Percentiles rank a stretch among this genome's conserved stretches.
phyloP scores from a whole-genome alignment of 306 rosid species.

The Crataegus laevigata region DNA sequence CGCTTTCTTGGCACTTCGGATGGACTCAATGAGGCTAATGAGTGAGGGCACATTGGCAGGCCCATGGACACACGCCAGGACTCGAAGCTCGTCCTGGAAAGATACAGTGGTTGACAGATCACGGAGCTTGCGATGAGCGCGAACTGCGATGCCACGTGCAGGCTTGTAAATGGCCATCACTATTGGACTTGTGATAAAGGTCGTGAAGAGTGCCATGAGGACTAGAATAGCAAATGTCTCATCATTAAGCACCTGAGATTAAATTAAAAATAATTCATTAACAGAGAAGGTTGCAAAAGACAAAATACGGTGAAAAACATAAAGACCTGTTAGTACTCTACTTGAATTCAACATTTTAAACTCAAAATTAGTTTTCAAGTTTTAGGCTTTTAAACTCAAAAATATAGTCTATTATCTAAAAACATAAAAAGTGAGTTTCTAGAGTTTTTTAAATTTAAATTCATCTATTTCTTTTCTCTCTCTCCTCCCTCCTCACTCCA shows the following conservation, averaged over 20 bases:
- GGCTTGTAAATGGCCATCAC: slow-evolving; percentile 75
- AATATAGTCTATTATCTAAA: no score
- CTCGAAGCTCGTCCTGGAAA: slow-evolving; percentile 30
- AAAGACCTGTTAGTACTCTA: no score
- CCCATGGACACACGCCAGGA: slow-evolving; percentile 70
- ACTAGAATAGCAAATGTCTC: slow-evolving; percentile 82
- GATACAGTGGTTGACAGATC: slow-evolving; percentile 25
- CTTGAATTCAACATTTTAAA: no score
- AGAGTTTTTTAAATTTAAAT: no score
- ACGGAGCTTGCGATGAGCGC: slow-evolving; percentile 37
- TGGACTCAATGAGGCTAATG: slow-evolving; percentile 47
- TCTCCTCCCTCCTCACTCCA: no score
- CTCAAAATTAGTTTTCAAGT: no score
- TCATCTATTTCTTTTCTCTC: no score
- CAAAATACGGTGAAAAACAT: no score
- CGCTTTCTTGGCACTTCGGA: slow-evolving; percentile 38
- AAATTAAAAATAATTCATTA: not conserved
- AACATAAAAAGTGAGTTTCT: no score
- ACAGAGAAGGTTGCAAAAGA: no score
- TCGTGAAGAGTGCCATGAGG: slow-evolving; percentile 81
- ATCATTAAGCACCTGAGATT: slow-evolving; percentile 59
- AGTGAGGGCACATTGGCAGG: slow-evolving; percentile 50
- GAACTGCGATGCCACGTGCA: slow-evolving; percentile 26
- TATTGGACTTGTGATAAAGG: slow-evolving; percentile 76
- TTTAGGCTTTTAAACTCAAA: no score